A percentile compares a stretch with the other conserved stretches of the same genome.
These are phyloP conservation scores for Gossypium schwendimanii DNA, from an alignment of 441 rosid genomes.

Conservation along the genomic window DNA sequence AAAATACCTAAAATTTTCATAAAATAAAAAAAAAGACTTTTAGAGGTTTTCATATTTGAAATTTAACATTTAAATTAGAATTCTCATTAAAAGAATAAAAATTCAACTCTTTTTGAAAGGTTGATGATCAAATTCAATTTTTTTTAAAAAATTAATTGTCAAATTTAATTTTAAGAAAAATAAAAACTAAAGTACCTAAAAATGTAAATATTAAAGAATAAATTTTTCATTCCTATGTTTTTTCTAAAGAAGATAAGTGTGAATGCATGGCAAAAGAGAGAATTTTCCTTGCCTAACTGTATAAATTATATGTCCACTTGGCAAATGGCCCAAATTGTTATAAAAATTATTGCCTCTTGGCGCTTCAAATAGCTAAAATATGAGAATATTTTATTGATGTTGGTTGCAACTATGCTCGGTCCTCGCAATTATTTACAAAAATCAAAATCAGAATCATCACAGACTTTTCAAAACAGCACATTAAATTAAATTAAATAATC, in stretches of 20 bases:
- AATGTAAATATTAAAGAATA: too few relatives aligned
- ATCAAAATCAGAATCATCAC: background rate
- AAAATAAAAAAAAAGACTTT: too few relatives aligned
- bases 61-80: too few relatives aligned
- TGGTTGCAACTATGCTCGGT: background rate
- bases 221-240: too few relatives aligned
- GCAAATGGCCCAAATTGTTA: background rate
- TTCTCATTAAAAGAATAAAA: too few relatives aligned
- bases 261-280: background rate
- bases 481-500: background rate
- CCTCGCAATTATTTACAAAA: background rate
- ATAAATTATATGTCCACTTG: background rate
- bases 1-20: too few relatives aligned
- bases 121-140: too few relatives aligned
- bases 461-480: background rate
- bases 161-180: too few relatives aligned
- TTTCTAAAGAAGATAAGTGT: background rate
- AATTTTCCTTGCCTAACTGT: background rate
- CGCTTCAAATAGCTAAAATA: background rate
- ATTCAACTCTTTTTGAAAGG: too few relatives aligned
- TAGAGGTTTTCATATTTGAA: too few relatives aligned
- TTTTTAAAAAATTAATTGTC: too few relatives aligned
- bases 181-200: too few relatives aligned
- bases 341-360: background rate
- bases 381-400: background rate